Conservation (phyloP, 768 basidiomycete genomes). For the Naganishia randhawae region DNA sequence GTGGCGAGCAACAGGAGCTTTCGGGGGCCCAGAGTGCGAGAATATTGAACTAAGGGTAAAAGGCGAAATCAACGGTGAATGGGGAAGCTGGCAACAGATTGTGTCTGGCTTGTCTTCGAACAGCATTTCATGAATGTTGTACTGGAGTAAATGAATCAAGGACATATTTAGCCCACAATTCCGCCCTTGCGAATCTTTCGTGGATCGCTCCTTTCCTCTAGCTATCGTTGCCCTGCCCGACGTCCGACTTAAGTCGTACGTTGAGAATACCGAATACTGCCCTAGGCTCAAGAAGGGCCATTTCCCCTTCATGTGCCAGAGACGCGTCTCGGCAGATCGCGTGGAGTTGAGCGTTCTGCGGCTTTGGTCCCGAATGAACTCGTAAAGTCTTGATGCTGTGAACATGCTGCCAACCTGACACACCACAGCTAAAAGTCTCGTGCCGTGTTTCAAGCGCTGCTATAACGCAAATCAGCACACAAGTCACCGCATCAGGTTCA, state of each 20-base stretch:
- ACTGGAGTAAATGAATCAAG: neutral
- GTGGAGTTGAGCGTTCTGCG: too few relatives aligned
- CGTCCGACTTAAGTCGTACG: too few relatives aligned
- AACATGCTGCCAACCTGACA: neutral
- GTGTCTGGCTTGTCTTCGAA: conserved; percentile 19
- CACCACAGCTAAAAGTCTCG: neutral
- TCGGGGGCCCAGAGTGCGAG: conserved; percentile 49
- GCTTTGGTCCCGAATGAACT: too few relatives aligned
- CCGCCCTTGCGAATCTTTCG: too few relatives aligned
- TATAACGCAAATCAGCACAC: neutral
- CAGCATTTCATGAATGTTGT: neutral
- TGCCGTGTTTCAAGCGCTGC: neutral
- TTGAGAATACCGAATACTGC: too few relatives aligned
- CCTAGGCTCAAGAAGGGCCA: too few relatives aligned
- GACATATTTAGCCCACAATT: too few relatives aligned
- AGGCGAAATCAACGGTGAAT: conserved; percentile 27
- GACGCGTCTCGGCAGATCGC: too few relatives aligned
- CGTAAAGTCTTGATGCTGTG: too few relatives aligned
- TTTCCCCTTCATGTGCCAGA: too few relatives aligned
- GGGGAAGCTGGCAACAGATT: conserved; percentile 42
- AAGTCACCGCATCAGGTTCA: neutral
- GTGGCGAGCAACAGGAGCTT: conserved; percentile 50
- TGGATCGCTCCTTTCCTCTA: too few relatives aligned
- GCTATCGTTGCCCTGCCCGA: too few relatives aligned
- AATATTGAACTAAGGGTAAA: conserved; percentile 46